Evolutionary conservation across 345 rosid genomes (phyloP).

Genomic region (Salix koriyanagi): DNA sequence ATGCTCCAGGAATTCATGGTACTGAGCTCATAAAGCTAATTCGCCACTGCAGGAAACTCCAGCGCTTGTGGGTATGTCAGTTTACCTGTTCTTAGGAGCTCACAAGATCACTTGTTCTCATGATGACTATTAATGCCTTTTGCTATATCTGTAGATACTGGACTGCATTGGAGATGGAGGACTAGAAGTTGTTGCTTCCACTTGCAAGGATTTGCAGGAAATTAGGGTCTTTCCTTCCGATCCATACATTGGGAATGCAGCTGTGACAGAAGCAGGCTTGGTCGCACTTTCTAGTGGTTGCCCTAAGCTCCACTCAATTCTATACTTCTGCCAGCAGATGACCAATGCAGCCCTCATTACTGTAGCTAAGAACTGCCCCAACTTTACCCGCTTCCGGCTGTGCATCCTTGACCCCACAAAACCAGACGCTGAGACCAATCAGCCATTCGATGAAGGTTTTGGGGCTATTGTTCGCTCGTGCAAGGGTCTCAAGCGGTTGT

Average conservation of each 20-base stretch:
- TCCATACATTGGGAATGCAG: constrained; percentile 46
- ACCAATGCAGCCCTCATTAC: constrained; percentile 85
- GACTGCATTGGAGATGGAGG: constrained; percentile 94
- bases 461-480: constrained; percentile 85
- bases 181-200: constrained; percentile 63
- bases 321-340: constrained; percentile 96
- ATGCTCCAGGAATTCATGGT: constrained; percentile 69
- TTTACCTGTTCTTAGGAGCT: not conserved
- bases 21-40: constrained; percentile 57
- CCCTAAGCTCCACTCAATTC: constrained; percentile 69
- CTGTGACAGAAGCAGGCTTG: constrained; percentile 83
- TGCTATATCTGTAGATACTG: constrained; percentile 57
- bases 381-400: constrained; percentile 77
- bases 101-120: not conserved
- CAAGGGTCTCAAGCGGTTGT: constrained; percentile 65
- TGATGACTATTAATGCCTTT: not conserved
- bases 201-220: constrained; percentile 82
- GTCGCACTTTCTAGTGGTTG: constrained; percentile 85
- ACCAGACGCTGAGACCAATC: constrained; percentile 64
- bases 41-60: constrained; percentile 62
- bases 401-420: constrained; percentile 70
- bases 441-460: constrained; percentile 89
- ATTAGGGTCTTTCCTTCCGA: constrained; percentile 90
- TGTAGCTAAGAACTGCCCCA: constrained; percentile 75
- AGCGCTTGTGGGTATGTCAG: constrained; percentile 70